phyloP scores from a whole-genome alignment of 495 filamentous ascomycete genomes.

The Lasiosphaeria ovina region DNA sequence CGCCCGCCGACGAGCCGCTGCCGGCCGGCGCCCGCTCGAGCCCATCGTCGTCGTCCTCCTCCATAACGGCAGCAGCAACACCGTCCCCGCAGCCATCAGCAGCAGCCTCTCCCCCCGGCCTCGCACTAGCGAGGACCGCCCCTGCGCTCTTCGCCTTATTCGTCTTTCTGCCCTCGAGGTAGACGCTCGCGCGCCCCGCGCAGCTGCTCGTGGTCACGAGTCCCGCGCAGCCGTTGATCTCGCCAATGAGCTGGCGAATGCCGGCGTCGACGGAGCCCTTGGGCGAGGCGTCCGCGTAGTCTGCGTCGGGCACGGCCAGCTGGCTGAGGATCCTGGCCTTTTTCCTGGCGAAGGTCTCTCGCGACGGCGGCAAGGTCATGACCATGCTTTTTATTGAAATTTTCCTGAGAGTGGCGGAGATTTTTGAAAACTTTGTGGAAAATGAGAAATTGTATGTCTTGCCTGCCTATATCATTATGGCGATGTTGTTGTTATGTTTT shows the following conservation, averaged over 20 bases:
- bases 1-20: conserved; percentile 34
- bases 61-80: not conserved
- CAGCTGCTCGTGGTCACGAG: conserved; percentile 91
- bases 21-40: not conserved
- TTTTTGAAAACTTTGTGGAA: not conserved
- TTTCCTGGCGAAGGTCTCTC: conserved; percentile 50
- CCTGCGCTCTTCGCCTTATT: not conserved
- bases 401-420: conserved; percentile 1
- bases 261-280: conserved; percentile 80
- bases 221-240: conserved; percentile 69
- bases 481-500: too few species aligned
- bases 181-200: conserved; percentile 79
- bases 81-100: not conserved
- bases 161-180: conserved; percentile 68
- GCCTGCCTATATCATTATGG: too few species aligned
- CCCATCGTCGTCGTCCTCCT: conserved; percentile 8
- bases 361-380: conserved; percentile 24
- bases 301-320: conserved; percentile 58
- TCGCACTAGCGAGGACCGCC: too few species aligned
- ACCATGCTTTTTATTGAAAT: not conserved
- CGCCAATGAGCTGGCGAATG: conserved; percentile 70
- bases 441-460: not conserved
- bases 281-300: conserved; percentile 76
- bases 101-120: conserved; percentile 18
- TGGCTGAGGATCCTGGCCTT: conserved; percentile 65